Conservation (phyloP, 2,329 filamentous ascomycete genomes). For the Phialophora tarda region DNA sequence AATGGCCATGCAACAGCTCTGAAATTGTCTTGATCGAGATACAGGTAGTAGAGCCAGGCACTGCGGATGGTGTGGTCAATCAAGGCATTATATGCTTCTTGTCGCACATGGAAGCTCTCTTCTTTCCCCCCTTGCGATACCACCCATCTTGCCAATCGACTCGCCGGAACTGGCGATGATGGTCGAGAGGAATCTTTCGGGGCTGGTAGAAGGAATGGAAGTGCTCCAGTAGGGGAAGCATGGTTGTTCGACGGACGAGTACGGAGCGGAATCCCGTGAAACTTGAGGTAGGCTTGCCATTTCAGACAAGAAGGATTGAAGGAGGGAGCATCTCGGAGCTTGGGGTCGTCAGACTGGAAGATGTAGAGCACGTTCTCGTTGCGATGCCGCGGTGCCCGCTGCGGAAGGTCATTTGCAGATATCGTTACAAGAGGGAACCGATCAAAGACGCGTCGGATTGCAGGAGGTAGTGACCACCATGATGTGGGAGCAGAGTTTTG, state of each 20-base stretch:
- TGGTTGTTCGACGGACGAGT: constrained; percentile 83
- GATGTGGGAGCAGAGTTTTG: constrained; percentile 4
- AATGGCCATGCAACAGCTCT: constrained; percentile 68
- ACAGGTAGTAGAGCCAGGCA: constrained; percentile 87
- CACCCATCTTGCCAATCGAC: constrained; percentile 72
- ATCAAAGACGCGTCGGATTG: constrained; percentile 83
- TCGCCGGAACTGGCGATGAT: constrained; percentile 61
- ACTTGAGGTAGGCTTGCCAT: constrained; percentile 92
- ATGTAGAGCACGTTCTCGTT: constrained; percentile 71
- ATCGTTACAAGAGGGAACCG: constrained; percentile 79
- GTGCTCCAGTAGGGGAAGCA: constrained; percentile 83
- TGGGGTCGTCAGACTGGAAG: constrained; percentile 70
- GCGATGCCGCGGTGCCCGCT: constrained; percentile 58
- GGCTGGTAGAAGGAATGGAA: constrained; percentile 80
- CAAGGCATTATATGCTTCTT: constrained; percentile 79
- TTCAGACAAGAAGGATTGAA: constrained; percentile 93
- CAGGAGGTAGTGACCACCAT: constrained; percentile 61
- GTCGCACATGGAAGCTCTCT: constrained; percentile 60
- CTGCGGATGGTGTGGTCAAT: constrained; percentile 77
- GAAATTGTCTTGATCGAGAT: constrained; percentile 73
- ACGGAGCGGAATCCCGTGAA: constrained; percentile 71
- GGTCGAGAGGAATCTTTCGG: constrained; percentile 37
- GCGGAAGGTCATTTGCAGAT: constrained; percentile 74
- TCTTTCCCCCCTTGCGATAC: constrained; percentile 47
- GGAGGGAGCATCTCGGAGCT: constrained; percentile 67